Conservation (phyloP, 768 basidiomycete species). For the Tricholoma terreum region DNA sequence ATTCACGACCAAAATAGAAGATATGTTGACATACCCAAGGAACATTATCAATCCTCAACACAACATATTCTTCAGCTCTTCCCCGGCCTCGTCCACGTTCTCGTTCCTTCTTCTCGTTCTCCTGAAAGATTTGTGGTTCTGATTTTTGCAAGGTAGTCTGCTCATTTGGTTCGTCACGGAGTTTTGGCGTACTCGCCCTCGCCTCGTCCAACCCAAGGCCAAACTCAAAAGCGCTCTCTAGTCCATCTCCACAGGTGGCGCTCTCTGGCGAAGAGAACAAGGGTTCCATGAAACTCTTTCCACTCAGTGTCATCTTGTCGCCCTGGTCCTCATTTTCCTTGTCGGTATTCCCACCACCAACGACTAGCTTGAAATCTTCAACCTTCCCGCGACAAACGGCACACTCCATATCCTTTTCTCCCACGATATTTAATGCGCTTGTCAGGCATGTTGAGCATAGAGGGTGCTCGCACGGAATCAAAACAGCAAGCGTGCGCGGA, state of each 20-base stretch:
- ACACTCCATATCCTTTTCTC: constrained; percentile 86
- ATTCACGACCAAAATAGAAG: not conserved
- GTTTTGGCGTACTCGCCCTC: constrained; percentile 44
- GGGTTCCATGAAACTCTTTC: constrained; percentile 32
- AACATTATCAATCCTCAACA: constrained; percentile 83
- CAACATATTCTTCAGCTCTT: constrained; percentile 44
- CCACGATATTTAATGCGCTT: constrained; percentile 84
- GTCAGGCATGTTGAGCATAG: constrained; percentile 82
- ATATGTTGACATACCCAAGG: constrained; percentile 64
- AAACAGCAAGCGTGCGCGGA: constrained; percentile 52
- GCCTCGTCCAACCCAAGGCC: constrained; percentile 32
- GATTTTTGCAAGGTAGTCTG: not conserved
- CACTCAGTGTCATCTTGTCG: constrained; percentile 3
- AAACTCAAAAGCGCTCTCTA: constrained; percentile 42
- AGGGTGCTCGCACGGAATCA: constrained; percentile 73
- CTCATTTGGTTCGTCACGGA: constrained; percentile 24
- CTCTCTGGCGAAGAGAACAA: constrained; percentile 33
- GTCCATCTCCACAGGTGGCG: constrained; percentile 18
- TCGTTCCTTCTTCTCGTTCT: constrained; percentile 7
- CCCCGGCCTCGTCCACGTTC: constrained; percentile 6
- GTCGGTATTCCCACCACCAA: constrained; percentile 4
- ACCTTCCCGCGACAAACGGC: constrained; percentile 74
- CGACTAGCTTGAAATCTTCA: constrained; percentile 59
- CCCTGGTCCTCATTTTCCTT: constrained; percentile 13
- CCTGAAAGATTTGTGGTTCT: constrained; percentile 1